phyloP scores from a whole-genome alignment of 2,329 filamentous ascomycete species.

The Stromatinia cepivora region DNA sequence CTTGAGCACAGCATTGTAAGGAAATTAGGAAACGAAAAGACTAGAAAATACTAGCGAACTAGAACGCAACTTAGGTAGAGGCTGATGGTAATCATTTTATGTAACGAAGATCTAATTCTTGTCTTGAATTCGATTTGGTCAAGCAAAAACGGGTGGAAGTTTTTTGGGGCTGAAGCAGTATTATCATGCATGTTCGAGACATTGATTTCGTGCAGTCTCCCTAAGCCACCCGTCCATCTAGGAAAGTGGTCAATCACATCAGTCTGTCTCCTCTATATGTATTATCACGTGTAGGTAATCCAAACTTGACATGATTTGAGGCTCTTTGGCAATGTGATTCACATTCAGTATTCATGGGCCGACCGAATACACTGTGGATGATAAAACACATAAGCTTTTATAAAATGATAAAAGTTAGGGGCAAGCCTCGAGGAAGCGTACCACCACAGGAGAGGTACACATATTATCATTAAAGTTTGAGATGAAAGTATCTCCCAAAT shows the following conservation, averaged over 20 bases:
- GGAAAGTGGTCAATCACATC: slow-evolving; percentile 1
- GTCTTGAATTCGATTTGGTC: background rate
- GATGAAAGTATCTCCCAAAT: background rate
- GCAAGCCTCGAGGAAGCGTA: background rate
- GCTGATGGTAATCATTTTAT: background rate
- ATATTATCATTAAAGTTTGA: background rate
- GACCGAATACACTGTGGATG: background rate
- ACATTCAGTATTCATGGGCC: background rate
- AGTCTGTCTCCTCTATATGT: background rate
- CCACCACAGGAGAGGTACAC: background rate
- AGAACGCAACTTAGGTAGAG: background rate
- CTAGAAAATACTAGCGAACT: background rate
- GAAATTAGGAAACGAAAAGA: slow-evolving; percentile 6
- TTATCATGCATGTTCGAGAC: slow-evolving; percentile 1
- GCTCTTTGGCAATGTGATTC: slow-evolving; percentile 2
- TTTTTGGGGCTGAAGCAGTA: background rate
- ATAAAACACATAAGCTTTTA: background rate
- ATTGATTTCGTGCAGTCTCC: slow-evolving; percentile 6
- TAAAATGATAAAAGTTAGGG: background rate
- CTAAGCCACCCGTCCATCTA: background rate
- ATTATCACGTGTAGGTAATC: slow-evolving; percentile 6
- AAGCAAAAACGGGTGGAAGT: background rate
- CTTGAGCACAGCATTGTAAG: slow-evolving; percentile 4
- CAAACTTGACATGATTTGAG: background rate
- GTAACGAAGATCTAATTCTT: background rate